Conservation (phyloP, 2,329 filamentous ascomycete genomes). For the Paracoccidioides lutzii region DNA sequence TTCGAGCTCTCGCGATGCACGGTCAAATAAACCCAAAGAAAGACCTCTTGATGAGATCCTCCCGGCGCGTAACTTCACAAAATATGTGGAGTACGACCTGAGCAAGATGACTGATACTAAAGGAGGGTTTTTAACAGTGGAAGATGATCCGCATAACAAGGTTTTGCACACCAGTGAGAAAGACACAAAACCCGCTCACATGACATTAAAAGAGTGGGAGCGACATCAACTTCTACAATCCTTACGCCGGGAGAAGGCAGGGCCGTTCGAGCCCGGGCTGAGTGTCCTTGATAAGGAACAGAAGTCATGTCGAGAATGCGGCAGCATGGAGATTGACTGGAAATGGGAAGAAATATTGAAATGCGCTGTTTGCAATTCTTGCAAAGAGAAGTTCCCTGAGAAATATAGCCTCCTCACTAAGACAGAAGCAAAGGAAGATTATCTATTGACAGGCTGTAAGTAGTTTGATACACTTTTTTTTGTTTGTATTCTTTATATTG, state of each 20-base stretch:
- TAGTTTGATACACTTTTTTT: constrained; percentile 13
- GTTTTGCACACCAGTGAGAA: constrained; percentile 47
- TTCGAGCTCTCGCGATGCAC: constrained; percentile 56
- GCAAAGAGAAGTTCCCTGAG: constrained; percentile 81
- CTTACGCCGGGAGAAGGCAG: constrained; percentile 59
- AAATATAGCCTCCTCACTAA: constrained; percentile 94
- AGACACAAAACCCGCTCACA: constrained; percentile 64
- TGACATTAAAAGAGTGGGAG: constrained; percentile 90
- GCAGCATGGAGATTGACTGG: constrained; percentile 77
- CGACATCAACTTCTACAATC: constrained; percentile 60
- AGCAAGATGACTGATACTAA: constrained; percentile 97
- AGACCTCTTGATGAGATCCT: constrained; percentile 44
- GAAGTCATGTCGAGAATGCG: constrained; percentile 74
- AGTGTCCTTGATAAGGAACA: constrained; percentile 54
- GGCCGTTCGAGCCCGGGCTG: constrained; percentile 81
- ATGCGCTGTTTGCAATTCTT: constrained; percentile 61
- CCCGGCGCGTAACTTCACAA: constrained; percentile 76
- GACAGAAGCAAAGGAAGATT: constrained; percentile 91
- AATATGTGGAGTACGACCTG: constrained; percentile 96
- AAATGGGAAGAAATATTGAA: constrained; percentile 81
- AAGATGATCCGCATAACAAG: constrained; percentile 83
- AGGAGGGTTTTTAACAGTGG: constrained; percentile 79
- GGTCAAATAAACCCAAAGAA: constrained; percentile 27
- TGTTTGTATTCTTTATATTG: background rate
- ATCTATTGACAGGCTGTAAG: constrained; percentile 80